Conservation (phyloP, 495 filamentous ascomycete species). For the Tuber calosporum region DNA sequence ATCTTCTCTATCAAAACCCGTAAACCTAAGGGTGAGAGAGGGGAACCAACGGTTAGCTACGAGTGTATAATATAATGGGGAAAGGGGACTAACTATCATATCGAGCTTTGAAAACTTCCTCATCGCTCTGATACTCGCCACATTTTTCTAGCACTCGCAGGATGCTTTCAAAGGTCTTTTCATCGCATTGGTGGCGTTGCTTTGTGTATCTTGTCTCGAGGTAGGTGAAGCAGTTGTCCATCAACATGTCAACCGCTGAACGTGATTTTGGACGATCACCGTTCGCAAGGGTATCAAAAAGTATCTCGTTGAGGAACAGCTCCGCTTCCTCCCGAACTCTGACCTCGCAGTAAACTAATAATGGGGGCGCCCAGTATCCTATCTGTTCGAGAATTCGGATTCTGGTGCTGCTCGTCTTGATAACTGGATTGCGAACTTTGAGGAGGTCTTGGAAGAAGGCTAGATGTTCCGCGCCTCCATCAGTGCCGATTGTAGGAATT, state of each 20-base stretch:
- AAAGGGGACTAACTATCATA: slow-evolving; percentile 37
- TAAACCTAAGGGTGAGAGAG: slow-evolving; percentile 18
- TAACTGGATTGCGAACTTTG: slow-evolving; percentile 44
- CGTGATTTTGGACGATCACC: slow-evolving; percentile 27
- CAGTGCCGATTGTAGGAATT: slow-evolving; percentile 52
- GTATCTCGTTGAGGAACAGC: slow-evolving; percentile 50
- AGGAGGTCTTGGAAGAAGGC: slow-evolving; percentile 52
- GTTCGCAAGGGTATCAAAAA: slow-evolving; percentile 48
- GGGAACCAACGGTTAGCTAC: not conserved
- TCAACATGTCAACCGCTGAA: slow-evolving; percentile 31
- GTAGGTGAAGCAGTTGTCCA: slow-evolving; percentile 38
- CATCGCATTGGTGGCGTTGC: slow-evolving; percentile 37
- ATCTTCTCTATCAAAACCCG: slow-evolving; percentile 38
- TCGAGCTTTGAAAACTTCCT: slow-evolving; percentile 37
- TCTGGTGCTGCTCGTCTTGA: slow-evolving; percentile 44
- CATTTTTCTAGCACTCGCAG: slow-evolving; percentile 35
- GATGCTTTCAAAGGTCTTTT: slow-evolving; percentile 37
- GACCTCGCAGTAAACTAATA: slow-evolving; percentile 58
- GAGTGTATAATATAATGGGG: not conserved
- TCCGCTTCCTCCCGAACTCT: slow-evolving; percentile 52
- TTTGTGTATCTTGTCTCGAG: slow-evolving; percentile 36
- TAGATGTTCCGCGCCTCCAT: slow-evolving; percentile 55
- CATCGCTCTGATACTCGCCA: slow-evolving; percentile 33
- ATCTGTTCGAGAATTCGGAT: slow-evolving; percentile 51
- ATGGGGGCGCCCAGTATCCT: slow-evolving; percentile 58